Evolutionary conservation across 2,329 filamentous ascomycete genomes (phyloP), one percentile per base, ranked within the genome.

Genomic region (Scedosporium dehoogii): DNA sequence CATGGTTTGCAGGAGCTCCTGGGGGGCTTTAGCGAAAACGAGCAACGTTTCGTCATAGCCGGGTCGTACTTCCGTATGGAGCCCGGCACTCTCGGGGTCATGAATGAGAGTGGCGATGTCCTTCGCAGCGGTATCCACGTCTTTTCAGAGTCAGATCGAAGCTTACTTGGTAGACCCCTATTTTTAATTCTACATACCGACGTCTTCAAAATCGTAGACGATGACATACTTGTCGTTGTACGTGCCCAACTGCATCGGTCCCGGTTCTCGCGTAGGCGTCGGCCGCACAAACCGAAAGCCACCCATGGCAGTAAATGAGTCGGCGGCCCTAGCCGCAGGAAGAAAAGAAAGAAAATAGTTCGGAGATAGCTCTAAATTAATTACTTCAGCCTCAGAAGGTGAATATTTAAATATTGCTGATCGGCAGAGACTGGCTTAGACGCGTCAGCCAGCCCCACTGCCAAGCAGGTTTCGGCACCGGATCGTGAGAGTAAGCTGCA

Each of bases 41-140:
- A 91, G 74, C 9, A 91, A 75, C 0, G 86, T 85, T 65, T 85
- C 78, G n/a, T 85, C 83, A 63, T 85, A 83, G 21, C 88, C 88
- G 64, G 85, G 84, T 65, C 89, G 82, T n/a, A 90, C 86, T 73
- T 91, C 87, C 0, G 85, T 87, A 61, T 87, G 81, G 63, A 91
- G 76, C 9, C 88, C 87, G 33, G 86, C 84, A 46, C 79, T 78
- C 10, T 84, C 79, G 41, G 91, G 74, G 46, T 84, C 81, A 29
- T 81, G 73, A 33, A 88, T 76, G 3, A 91, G 78, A 4, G 65
- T 64, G n/a, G 67, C 70, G 60, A 76, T 71, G 56, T 76, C 73
- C 18, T 72, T 65, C 55, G 68, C 62, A 1, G 75, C 74, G 4
- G 65, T 68, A 46, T 75, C 71, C 25, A 68, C 68, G 21, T 75